Evolutionary conservation across 257 asterid species (phyloP).

Genomic region (Fraxinus pennsylvanica): DNA sequence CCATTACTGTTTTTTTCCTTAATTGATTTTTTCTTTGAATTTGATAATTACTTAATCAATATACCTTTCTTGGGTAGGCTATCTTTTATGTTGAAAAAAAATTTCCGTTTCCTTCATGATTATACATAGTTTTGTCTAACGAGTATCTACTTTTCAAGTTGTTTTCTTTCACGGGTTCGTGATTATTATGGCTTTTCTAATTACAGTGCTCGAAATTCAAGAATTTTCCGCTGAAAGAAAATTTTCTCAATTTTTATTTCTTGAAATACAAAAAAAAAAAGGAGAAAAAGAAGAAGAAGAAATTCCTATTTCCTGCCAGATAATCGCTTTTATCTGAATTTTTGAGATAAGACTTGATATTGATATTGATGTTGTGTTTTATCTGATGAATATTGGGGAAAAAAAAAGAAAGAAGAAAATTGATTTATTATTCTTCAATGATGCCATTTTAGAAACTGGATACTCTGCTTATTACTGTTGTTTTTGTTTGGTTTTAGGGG

Average conservation of each 20-base stretch:
- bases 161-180: background rate
- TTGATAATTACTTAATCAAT: background rate
- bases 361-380: background rate
- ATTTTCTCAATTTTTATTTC: background rate
- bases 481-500: constrained; percentile 58
- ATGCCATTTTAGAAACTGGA: background rate
- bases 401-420: background rate
- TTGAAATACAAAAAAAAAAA: too few species aligned
- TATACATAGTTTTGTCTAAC: background rate
- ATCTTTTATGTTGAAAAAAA: background rate
- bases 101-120: background rate
- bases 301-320: background rate
- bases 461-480: constrained; percentile 1
- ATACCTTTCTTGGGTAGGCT: background rate
- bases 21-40: background rate
- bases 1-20: background rate
- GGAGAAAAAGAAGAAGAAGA: background rate
- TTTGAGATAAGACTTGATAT: background rate
- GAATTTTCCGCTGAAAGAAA: background rate
- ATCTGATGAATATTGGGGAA: background rate
- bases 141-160: background rate
- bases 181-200: background rate
- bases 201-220: background rate
- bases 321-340: background rate
- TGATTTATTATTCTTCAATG: too few species aligned